Evolutionary conservation across 108 stramenopile genomes (phyloP).

Genomic region (Skeletonema potamos): DNA sequence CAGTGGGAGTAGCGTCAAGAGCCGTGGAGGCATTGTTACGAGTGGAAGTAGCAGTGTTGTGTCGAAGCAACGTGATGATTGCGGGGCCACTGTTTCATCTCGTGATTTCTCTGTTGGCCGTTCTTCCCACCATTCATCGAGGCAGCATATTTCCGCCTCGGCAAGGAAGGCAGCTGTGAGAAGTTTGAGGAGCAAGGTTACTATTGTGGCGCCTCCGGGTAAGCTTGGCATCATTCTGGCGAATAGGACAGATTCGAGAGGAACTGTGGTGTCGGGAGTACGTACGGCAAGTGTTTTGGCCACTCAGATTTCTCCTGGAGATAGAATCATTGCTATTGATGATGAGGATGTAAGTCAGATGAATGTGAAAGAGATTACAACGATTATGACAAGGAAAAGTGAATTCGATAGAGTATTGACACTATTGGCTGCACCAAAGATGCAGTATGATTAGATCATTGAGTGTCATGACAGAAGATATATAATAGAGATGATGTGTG

Average conservation of each 20-base stretch:
- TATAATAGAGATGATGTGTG: background rate
- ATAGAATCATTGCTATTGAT: conserved; percentile 88
- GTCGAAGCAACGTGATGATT: conserved; percentile 49
- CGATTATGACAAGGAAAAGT: conserved; percentile 86
- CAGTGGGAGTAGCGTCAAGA: conserved; percentile 19
- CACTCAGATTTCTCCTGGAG: conserved; percentile 77
- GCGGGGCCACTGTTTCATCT: conserved; percentile 51
- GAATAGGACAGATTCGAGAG: conserved; percentile 84
- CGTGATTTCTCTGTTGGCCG: conserved; percentile 24
- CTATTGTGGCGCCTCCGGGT: conserved; percentile 81
- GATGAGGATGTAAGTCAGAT: conserved; percentile 90
- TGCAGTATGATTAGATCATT: conserved; percentile 37
- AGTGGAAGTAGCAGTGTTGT: conserved; percentile 13
- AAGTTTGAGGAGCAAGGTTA: conserved; percentile 59
- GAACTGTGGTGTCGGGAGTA: conserved; percentile 89
- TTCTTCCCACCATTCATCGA: conserved; percentile 14
- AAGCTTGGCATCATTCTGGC: conserved; percentile 90
- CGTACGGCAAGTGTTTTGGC: conserved; percentile 78
- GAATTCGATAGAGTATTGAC: conserved; percentile 84
- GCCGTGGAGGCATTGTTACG: conserved; percentile 8
- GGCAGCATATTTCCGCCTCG: conserved; percentile 41
- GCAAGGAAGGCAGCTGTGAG: conserved; percentile 41
- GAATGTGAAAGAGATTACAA: conserved; percentile 87
- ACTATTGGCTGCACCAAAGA: conserved; percentile 53
- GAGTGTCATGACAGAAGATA: background rate